Base-by-base conservation (phyloP, 495 filamentous ascomycete species). In the Niebla homalea region DNA sequence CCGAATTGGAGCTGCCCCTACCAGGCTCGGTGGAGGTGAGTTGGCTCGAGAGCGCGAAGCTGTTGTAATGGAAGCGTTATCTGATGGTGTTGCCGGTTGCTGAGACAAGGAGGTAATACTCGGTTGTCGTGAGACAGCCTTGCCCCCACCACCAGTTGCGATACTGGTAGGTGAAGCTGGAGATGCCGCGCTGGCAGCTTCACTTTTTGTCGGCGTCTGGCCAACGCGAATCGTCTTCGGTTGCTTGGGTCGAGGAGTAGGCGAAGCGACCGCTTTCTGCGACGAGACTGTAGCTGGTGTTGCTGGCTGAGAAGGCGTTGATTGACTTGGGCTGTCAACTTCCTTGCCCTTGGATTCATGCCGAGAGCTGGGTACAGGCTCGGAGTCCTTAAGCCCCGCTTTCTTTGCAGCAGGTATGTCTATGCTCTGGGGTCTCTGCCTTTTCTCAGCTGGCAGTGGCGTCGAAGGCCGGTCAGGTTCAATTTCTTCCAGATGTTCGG, bases 1-100 rank as follows among this genome's bases (percentile, higher is more conserved):
- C 36, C 85, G 74, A 0, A 87, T 73, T 21, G 88, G 83, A 1
- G 87, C 86, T 36, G 82, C 80, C 36, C 87, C 87, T 41, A 90
- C 75, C 56, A 76, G 85, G 21, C 69, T 67, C 0, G 85, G 82
- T 7, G 85, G 88, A n/a, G 89, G 89, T 14, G 89, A 94, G 60
- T 76, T 88, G 7, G 87, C 80, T 37, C 89, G 77, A n/a, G 89
- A 94, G 16, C 84, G 71, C 4, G 87, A 87, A 1, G 81, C 76
- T 10, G 88, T 90, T 2, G 85, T 79, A 36, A 85, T 73, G 5
- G 78, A 80, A 21, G 85, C 84, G 51, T 72, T 87, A 52, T 95
- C 89, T 1, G 83, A 89, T 3, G 89, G 86, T 0, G 89, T 92
- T 38, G 79, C 81, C n/a, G 89, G 84, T 22, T 78, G 70, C 52